Percentiles rank a stretch among this genome's conserved stretches.
These are phyloP conservation scores for Phylloporus rhodoxanthus DNA, from an alignment of 768 basidiomycete species.

Conservation along the genomic window DNA sequence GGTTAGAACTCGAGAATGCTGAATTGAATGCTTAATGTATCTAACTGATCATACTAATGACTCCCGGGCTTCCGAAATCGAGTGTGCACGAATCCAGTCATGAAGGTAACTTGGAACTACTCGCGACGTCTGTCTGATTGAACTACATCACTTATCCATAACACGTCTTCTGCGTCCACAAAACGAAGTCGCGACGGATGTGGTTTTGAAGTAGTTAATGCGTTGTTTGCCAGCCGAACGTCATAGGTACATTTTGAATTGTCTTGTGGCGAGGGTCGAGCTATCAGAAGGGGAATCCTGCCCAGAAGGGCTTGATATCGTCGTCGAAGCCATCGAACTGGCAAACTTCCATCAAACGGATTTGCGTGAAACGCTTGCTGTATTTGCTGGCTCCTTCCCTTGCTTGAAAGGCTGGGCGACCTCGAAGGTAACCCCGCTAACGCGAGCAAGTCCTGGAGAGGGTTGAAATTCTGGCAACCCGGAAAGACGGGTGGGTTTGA, in stretches of 20 bases:
- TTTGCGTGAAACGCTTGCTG: background rate
- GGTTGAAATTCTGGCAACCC: conserved; percentile 39
- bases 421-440: conserved; percentile 35
- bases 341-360: conserved; percentile 16
- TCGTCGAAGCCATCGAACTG: conserved; percentile 35
- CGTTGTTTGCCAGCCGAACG: conserved; percentile 30
- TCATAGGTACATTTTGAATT: conserved; percentile 19
- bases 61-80: background rate
- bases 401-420: conserved; percentile 29
- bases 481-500: conserved; percentile 29
- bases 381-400: background rate
- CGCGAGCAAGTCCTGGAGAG: conserved; percentile 42
- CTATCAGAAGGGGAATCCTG: conserved; percentile 51
- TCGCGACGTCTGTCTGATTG: background rate
- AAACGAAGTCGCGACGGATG: conserved; percentile 17
- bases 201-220: conserved; percentile 17
- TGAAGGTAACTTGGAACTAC: conserved; percentile 3
- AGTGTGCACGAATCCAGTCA: background rate
- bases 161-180: conserved; percentile 28
- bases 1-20: conserved; percentile 55
- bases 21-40: conserved; percentile 29
- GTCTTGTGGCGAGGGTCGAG: conserved; percentile 11
- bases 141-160: conserved; percentile 30
- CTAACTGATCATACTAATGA: conserved; percentile 12
- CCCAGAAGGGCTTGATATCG: conserved; percentile 58